phyloP scores from a whole-genome alignment of 345 rosid species.

The sweet orange (Citrus sinensis) region DNA sequence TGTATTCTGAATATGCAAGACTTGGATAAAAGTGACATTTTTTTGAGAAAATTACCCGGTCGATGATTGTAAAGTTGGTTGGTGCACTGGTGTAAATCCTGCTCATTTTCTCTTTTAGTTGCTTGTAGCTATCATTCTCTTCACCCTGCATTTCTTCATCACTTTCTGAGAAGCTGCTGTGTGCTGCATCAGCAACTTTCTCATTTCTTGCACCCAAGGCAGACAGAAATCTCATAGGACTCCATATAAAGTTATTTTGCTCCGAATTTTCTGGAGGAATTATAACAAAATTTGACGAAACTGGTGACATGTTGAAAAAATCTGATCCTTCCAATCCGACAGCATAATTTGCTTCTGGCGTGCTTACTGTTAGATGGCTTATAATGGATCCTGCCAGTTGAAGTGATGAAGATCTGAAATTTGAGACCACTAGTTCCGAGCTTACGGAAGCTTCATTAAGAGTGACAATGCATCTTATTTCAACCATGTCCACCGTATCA shows the following conservation, averaged over 20 bases:
- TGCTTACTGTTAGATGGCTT: conserved; percentile 76
- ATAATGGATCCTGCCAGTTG: conserved; percentile 45
- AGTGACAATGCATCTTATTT: conserved; percentile 48
- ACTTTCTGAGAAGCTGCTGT: not conserved
- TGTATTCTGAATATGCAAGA: not conserved
- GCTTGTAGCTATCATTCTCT: conserved; percentile 68
- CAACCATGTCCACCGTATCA: conserved; percentile 41
- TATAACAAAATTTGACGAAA: conserved; percentile 35
- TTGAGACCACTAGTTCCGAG: conserved; percentile 50
- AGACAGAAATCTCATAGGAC: conserved; percentile 10
- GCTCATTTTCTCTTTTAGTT: conserved; percentile 62
- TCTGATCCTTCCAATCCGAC: conserved; percentile 67
- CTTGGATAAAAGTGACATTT: not conserved
- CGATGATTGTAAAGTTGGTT: conserved; percentile 56
- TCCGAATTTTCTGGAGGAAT: conserved; percentile 41
- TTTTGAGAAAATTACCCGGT: conserved; percentile 48
- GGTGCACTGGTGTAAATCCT: conserved; percentile 79
- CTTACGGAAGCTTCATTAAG: conserved; percentile 51
- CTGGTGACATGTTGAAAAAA: conserved; percentile 38
- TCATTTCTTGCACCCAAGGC: conserved; percentile 12
- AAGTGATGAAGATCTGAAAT: conserved; percentile 39
- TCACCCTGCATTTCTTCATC: conserved; percentile 49
- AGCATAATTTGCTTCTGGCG: conserved; percentile 85
- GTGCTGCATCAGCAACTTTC: conserved; percentile 7
- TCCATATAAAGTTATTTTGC: conserved; percentile 19